Base-by-base conservation (phyloP, 2,329 filamentous ascomycete genomes). In the Pyrenochaeta sp. region DNA sequence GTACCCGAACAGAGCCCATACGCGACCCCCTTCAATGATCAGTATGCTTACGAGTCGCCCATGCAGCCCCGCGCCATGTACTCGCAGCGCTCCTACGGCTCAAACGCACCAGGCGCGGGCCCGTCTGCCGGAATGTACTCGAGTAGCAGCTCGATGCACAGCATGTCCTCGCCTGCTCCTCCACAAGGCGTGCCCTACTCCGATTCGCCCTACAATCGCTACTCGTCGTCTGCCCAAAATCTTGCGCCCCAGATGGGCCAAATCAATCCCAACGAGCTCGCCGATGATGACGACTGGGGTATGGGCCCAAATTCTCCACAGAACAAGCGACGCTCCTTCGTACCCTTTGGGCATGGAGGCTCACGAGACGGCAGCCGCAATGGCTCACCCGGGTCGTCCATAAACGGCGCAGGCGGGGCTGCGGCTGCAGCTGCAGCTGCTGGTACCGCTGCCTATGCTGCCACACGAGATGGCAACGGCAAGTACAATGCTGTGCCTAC, bases 261-360 rank as follows among this genome's bases (percentile, higher is more conserved):
- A 45, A 83, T 95, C 54, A 88, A 97, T 71, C 92, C 92, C 2
- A 86, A 90, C 67, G 87, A 88, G 12, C 93, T 97, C 60, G 85
- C 85, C 18, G 93, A 97, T 72, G 93, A 97, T 69, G 92, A 91
- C 23, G 93, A 97, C 67, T 93, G 96, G 71, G 92, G 90, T 1
- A 82, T 95, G 45, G 82, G 84, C 4, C 67, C 66, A 14, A 87
- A 84, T 63, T 78, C 54, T 74, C 40, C 56, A 7, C 67, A 70
- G 67, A 76, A 73, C 65, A 79, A 81, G 72, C 82, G 84, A 54
- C 83, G 81, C 60, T 87, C 89, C 31, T 83, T 88, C 72, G 75
- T 89, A 31, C 86, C 84, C 53, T 76, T 86, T 23, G 23, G 40
- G 1, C 40, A 42, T 2, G 81, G 82, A 7, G 78, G 58, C 18